Conservation (phyloP, 1,139 yeast species). For the Hyphopichia burtonii region DNA sequence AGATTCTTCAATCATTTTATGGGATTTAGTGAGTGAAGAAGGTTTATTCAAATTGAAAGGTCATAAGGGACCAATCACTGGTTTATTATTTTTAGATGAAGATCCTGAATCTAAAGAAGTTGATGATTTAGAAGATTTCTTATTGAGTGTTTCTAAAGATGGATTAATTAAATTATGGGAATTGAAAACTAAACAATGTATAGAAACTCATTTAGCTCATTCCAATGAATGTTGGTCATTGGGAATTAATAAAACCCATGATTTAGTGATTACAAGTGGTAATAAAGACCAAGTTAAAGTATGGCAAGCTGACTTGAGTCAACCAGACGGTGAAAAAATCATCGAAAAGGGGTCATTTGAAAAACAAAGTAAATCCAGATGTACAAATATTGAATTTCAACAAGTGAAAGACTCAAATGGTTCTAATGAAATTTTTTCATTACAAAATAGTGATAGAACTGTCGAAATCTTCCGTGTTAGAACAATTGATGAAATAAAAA, state of each 20-base stretch:
- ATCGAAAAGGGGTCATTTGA: slow-evolving; percentile 65
- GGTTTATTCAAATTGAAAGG: slow-evolving; percentile 86
- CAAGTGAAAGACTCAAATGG: slow-evolving; percentile 16
- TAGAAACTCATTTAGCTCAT: slow-evolving; percentile 94
- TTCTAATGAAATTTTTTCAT: slow-evolving; percentile 52
- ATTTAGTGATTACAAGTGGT: slow-evolving; percentile 67
- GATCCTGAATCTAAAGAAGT: slow-evolving; percentile 27
- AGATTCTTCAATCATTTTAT: slow-evolving; percentile 79
- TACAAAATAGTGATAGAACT: slow-evolving; percentile 78
- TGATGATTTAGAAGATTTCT: slow-evolving; percentile 65
- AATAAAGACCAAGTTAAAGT: slow-evolving; percentile 79
- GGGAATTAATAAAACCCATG: slow-evolving; percentile 41
- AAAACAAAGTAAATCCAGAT: slow-evolving; percentile 78
- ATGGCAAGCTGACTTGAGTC: slow-evolving; percentile 65
- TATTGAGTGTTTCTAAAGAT: slow-evolving; percentile 80
- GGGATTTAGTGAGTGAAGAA: slow-evolving; percentile 94
- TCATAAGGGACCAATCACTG: slow-evolving; percentile 88
- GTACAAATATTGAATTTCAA: slow-evolving; percentile 59
- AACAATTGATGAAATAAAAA: slow-evolving; percentile 72
- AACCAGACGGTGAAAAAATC: slow-evolving; percentile 54
- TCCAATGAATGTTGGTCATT: slow-evolving; percentile 91
- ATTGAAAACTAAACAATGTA: slow-evolving; percentile 79
- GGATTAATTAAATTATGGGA: slow-evolving; percentile 95
- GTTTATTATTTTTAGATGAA: slow-evolving; percentile 50
- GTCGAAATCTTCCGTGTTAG: slow-evolving; percentile 82